Evolutionary conservation across 1,284 basidiomycete genomes (phyloP).

Genomic region (Ustilago esculenta): DNA sequence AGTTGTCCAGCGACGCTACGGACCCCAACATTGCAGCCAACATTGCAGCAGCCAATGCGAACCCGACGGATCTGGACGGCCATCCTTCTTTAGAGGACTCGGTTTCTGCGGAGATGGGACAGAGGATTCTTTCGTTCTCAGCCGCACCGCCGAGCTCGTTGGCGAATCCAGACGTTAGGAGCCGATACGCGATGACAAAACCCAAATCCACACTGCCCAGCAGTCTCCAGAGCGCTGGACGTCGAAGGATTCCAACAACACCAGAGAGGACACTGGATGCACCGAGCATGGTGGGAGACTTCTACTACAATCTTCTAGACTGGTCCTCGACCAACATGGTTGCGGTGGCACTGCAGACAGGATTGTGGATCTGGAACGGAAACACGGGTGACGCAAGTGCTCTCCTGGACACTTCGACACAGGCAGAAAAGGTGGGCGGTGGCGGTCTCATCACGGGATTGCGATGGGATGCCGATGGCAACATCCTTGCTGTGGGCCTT

Average conservation of each 20-base stretch:
- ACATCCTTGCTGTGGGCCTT: constrained; percentile 84
- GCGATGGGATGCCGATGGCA: constrained; percentile 86
- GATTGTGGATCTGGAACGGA: constrained; percentile 77
- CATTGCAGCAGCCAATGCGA: constrained; percentile 50
- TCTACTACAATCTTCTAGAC: constrained; percentile 91
- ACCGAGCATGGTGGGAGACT: constrained; percentile 93
- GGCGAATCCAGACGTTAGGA: constrained; percentile 64
- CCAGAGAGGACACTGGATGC: constrained; percentile 94
- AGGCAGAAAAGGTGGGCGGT: constrained; percentile 62
- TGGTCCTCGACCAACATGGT: constrained; percentile 85
- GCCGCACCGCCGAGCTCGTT: constrained; percentile 68
- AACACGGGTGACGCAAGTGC: constrained; percentile 84
- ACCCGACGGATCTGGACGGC: constrained; percentile 53
- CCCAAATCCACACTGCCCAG: constrained; percentile 60
- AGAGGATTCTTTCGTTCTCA: constrained; percentile 69
- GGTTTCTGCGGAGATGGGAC: constrained; percentile 65
- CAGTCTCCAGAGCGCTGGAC: constrained; percentile 67
- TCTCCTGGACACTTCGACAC: constrained; percentile 69
- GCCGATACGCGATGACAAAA: constrained; percentile 56
- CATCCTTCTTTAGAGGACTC: constrained; percentile 57
- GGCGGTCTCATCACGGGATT: constrained; percentile 75
- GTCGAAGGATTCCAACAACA: constrained; percentile 82
- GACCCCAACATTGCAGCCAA: constrained; percentile 49
- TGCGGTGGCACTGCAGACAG: constrained; percentile 60
- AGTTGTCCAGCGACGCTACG: constrained; percentile 31